Evolutionary conservation across 306 rosid species (phyloP).

Genomic region (Canavalia gladiata): DNA sequence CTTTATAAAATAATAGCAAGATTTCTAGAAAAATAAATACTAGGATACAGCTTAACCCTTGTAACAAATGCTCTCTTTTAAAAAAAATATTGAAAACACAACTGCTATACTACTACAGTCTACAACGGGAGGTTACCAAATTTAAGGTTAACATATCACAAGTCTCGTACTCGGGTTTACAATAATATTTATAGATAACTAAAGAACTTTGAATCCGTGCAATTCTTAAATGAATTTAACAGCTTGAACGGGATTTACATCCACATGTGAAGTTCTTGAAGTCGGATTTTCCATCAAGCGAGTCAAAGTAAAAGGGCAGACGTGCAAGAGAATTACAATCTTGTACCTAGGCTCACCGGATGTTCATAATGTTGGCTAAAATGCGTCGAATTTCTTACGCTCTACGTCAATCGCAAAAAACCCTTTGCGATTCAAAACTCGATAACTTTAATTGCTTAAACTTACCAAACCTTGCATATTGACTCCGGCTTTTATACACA

Average conservation of each 20-base stretch:
- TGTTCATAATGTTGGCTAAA: background rate
- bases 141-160: background rate
- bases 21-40: too few relatives aligned
- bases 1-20: too few relatives aligned
- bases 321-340: slow-evolving; percentile 10
- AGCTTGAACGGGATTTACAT: background rate
- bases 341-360: background rate
- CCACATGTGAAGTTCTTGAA: slow-evolving; percentile 32
- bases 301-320: background rate
- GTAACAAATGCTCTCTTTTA: background rate
- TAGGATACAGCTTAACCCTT: background rate
- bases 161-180: background rate
- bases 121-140: background rate
- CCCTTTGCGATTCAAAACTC: background rate
- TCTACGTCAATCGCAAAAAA: background rate
- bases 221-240: background rate
- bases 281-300: background rate
- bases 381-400: background rate
- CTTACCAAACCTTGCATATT: background rate
- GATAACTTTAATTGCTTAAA: background rate
- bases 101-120: too few relatives aligned
- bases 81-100: too few relatives aligned
- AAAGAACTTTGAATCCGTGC: background rate
- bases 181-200: background rate
- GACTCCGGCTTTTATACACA: background rate